These are phyloP conservation scores for Capillidium heterosporum DNA, from an alignment of 371 early-diverging fungal genomes.

Conservation along the genomic window DNA sequence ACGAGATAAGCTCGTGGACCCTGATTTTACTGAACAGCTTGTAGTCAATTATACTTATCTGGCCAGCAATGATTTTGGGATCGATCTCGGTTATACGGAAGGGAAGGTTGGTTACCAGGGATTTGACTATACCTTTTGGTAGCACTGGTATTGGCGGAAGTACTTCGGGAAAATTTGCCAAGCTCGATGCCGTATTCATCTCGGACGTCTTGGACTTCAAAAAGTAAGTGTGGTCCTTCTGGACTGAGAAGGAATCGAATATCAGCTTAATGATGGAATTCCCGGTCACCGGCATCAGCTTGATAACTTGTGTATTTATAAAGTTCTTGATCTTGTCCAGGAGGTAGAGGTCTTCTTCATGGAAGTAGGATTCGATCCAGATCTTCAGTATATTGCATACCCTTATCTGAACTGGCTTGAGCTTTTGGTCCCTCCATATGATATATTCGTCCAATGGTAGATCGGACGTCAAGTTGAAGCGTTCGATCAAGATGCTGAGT, in stretches of 20 bases:
- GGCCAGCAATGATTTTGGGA: slow-evolving; percentile 53
- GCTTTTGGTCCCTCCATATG: slow-evolving; percentile 64
- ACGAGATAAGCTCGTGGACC: slow-evolving; percentile 42
- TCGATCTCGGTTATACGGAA: slow-evolving; percentile 47
- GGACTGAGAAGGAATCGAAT: background rate
- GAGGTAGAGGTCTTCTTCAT: slow-evolving; percentile 11
- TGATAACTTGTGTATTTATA: background rate
- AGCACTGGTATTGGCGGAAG: slow-evolving; percentile 16
- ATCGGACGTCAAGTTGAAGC: slow-evolving; percentile 53
- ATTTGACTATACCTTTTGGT: slow-evolving; percentile 13
- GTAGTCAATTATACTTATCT: slow-evolving; percentile 49
- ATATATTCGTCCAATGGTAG: slow-evolving; percentile 40
- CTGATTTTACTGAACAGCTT: slow-evolving; percentile 32
- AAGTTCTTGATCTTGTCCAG: background rate
- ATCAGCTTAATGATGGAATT: background rate
- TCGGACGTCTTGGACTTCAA: slow-evolving; percentile 4
- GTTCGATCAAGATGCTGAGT: slow-evolving; percentile 37
- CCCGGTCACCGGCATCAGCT: background rate
- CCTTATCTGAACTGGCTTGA: slow-evolving; percentile 18
- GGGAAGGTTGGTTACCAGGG: background rate
- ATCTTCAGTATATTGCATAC: slow-evolving; percentile 27
- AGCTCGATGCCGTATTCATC: slow-evolving; percentile 7
- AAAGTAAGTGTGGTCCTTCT: background rate
- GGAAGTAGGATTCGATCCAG: slow-evolving; percentile 29
- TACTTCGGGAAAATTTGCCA: slow-evolving; percentile 7